phyloP scores from a whole-genome alignment of 495 filamentous ascomycete species.

The Neurospora sp. region DNA sequence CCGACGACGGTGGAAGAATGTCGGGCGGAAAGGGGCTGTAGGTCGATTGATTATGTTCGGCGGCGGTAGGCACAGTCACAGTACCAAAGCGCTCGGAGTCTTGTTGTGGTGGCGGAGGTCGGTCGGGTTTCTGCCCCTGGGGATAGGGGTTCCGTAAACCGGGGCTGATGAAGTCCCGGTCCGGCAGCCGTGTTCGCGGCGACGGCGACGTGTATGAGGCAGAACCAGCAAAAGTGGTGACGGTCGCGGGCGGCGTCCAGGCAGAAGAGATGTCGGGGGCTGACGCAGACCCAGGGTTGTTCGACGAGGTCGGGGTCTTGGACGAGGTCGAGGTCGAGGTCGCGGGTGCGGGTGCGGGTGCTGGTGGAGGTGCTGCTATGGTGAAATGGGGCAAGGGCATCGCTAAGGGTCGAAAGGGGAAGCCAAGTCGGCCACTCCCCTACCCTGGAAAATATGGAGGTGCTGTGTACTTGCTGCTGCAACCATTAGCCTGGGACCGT shows the following conservation, averaged over 20 bases:
- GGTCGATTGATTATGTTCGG: neutral
- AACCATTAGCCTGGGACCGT: no score
- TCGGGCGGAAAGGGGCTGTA: slow-evolving; percentile 11
- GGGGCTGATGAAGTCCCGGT: slow-evolving; percentile 5
- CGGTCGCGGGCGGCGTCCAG: slow-evolving; percentile 6
- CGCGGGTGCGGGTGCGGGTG: neutral
- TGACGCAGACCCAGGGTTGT: neutral
- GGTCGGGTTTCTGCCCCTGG: neutral
- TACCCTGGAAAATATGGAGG: neutral
- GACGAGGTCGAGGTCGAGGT: slow-evolving; percentile 11
- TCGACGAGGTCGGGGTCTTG: neutral
- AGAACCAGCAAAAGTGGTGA: slow-evolving; percentile 1
- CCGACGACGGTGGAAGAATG: slow-evolving; percentile 25
- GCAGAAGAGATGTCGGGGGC: slow-evolving; percentile 3
- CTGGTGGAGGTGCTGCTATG: slow-evolving; percentile 3
- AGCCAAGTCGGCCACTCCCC: neutral
- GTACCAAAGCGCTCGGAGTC: slow-evolving; percentile 6
- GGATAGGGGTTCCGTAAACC: slow-evolving; percentile 4
- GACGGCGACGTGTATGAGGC: slow-evolving; percentile 11
- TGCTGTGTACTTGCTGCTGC: neutral
- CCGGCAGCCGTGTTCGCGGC: slow-evolving; percentile 7
- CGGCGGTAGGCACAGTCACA: neutral
- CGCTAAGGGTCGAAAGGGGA: slow-evolving; percentile 2
- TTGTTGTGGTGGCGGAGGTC: slow-evolving; percentile 2
- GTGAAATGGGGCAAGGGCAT: slow-evolving; percentile 23